A percentile compares a stretch with the other conserved stretches of the same genome.
phyloP scores from a whole-genome alignment of 768 basidiomycete species.

The Cyclocybe cylindracea region DNA sequence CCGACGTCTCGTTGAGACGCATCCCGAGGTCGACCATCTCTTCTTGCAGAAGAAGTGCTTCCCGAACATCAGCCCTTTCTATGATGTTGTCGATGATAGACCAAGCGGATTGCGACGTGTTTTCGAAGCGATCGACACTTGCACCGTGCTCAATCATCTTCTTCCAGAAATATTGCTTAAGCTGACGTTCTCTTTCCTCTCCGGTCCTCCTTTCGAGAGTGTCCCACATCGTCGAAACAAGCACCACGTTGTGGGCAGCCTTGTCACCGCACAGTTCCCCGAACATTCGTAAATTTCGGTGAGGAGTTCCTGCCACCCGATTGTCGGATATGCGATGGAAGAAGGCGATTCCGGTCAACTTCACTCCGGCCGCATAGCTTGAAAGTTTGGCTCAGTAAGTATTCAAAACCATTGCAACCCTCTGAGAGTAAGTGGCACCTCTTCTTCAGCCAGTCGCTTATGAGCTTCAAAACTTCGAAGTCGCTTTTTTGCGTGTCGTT shows the following conservation, averaged over 20 bases:
- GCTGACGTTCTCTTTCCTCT: not conserved
- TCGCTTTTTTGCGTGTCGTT: slow-evolving; percentile 12
- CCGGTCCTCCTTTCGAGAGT: slow-evolving; percentile 4
- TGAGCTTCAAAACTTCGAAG: slow-evolving; percentile 10
- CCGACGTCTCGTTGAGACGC: slow-evolving; percentile 23
- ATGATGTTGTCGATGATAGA: slow-evolving; percentile 20
- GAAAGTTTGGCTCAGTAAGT: not conserved
- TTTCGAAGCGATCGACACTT: slow-evolving; percentile 1
- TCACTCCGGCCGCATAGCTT: not conserved
- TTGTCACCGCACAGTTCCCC: slow-evolving; percentile 23
- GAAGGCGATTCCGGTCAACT: slow-evolving; percentile 36
- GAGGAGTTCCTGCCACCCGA: slow-evolving; percentile 32
- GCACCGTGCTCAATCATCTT: slow-evolving; percentile 15
- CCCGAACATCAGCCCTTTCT: slow-evolving; percentile 1
- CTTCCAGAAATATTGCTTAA: slow-evolving; percentile 10
- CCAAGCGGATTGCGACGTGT: slow-evolving; percentile 18
- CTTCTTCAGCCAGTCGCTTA: slow-evolving; percentile 9
- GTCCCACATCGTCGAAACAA: slow-evolving; percentile 43
- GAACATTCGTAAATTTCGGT: slow-evolving; percentile 35
- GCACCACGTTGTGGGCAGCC: slow-evolving; percentile 29
- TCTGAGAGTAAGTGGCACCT: slow-evolving; percentile 1
- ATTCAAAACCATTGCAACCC: not conserved
- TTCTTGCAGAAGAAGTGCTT: slow-evolving; percentile 21
- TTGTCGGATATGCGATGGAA: slow-evolving; percentile 41
- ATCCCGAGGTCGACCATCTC: slow-evolving; percentile 23